phyloP scores from a whole-genome alignment of 2,329 filamentous ascomycete genomes.

The Coleophoma eucalyptorum region DNA sequence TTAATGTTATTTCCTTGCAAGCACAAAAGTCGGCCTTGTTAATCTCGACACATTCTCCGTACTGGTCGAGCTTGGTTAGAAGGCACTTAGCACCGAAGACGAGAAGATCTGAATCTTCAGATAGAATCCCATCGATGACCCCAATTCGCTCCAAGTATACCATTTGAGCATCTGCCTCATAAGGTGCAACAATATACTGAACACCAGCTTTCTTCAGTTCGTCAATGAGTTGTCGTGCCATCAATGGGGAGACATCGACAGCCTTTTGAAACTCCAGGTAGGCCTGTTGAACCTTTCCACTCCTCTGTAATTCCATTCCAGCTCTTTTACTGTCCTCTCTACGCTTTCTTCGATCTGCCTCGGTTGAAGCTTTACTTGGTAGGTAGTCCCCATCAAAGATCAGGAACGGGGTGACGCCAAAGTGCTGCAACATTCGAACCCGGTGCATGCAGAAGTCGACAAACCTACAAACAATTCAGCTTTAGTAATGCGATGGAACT shows the following conservation, averaged over 20 bases:
- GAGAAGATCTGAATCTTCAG: conserved; percentile 92
- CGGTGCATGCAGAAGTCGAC: conserved; percentile 87
- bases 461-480: conserved; percentile 54
- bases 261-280: conserved; percentile 89
- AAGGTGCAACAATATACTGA: conserved; percentile 89
- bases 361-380: conserved; percentile 88
- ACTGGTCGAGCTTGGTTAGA: conserved; percentile 90
- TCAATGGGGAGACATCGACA: conserved; percentile 91
- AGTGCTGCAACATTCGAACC: conserved; percentile 90
- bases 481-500: conserved; percentile 7
- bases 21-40: conserved; percentile 84
- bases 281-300: conserved; percentile 78
- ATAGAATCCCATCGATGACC: conserved; percentile 81
- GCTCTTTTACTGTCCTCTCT: conserved; percentile 73
- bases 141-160: conserved; percentile 89
- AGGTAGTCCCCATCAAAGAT: conserved; percentile 96
- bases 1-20: conserved; percentile 81
- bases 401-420: conserved; percentile 89
- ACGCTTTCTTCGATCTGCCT: conserved; percentile 69
- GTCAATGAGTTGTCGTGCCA: conserved; percentile 89
- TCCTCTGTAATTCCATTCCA: conserved; percentile 75
- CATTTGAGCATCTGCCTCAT: conserved; percentile 96
- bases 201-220: conserved; percentile 79
- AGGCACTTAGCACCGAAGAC: conserved; percentile 92
- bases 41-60: conserved; percentile 90